Evolutionary conservation across 768 basidiomycete genomes (phyloP), one percentile per base, ranked within the genome.

Genomic region (Leucocoprinus sp.): DNA sequence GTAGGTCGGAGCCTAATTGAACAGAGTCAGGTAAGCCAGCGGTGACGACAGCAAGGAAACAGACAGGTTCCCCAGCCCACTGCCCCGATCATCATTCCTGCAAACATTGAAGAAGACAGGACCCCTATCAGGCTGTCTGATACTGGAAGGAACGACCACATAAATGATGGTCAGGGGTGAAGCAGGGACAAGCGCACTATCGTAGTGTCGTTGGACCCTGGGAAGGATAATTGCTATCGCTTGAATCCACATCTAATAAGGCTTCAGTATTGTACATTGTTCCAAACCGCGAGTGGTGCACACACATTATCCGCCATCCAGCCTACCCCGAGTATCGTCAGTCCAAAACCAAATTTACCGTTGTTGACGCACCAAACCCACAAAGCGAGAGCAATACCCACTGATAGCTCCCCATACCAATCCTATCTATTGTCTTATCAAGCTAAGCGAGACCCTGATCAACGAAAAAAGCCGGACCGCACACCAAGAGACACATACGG

Each of bases 11-110:
- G 52, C 84, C 80, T 78, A 43, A 18, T 21, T 28, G 17, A 39
- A 14, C 42, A 23, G 49, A 37, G 38, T 8, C n/a, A 11, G 46
- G 35, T 21, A 42, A 19, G 17, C 14, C 24, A 36, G 22, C 3
- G 19, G 6, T n/a, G 29, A 24, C 37, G 23, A 27, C 42, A 23
- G 37, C n/a, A n/a, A n/a, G 29, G n/a, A 15, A 8, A 66, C 78
- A 42, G 54, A 84, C 88, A 92, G 18, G 87, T 82, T 46, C 93
- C 93, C 93, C 93, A 93, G 3, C 84, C 87, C 7, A 93, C 65
- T 1, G 89, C 86, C 1, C 93, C 90, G 41, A 96, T 59, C 92
- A 97, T 96, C 95, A 98, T 98, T n/a, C 95, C 90, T 8, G 75
- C 80, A 57, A 93, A 93, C 76, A 90, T 92, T 3, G 85, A 81